These are phyloP conservation scores for Ophiocordyceps camponoti-floridani DNA, from an alignment of 2,329 filamentous ascomycete genomes.

Conservation along the genomic window DNA sequence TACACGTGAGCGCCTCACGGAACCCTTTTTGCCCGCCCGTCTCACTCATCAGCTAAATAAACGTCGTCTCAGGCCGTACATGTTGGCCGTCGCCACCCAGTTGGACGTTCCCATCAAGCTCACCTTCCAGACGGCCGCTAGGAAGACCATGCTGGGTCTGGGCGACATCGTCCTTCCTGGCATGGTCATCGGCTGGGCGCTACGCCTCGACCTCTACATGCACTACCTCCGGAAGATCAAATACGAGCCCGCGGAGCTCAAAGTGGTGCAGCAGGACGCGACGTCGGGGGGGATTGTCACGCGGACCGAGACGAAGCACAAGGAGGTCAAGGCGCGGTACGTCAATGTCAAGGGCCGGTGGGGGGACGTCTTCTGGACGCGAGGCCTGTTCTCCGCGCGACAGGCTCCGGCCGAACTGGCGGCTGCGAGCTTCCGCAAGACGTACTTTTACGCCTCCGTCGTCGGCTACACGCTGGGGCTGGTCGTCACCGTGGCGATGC, in stretches of 20 bases:
- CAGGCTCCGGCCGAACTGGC: constrained; percentile 13
- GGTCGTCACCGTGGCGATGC: constrained; percentile 55
- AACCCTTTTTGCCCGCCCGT: neutral
- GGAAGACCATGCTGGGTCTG: constrained; percentile 67
- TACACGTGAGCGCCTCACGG: constrained; percentile 40
- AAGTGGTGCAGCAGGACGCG: constrained; percentile 14
- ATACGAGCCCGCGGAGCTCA: constrained; percentile 17
- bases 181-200: constrained; percentile 70
- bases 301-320: constrained; percentile 20
- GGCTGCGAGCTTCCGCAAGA: constrained; percentile 50
- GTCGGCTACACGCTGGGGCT: constrained; percentile 65
- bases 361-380: constrained; percentile 72
- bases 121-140: constrained; percentile 51
- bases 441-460: constrained; percentile 68
- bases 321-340: constrained; percentile 32
- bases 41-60: neutral
- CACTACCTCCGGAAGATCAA: constrained; percentile 56
- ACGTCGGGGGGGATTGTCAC: constrained; percentile 15
- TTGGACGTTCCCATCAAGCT: constrained; percentile 90
- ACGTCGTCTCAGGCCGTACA: constrained; percentile 41
- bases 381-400: constrained; percentile 9
- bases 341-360: constrained; percentile 51
- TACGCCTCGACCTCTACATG: constrained; percentile 82
- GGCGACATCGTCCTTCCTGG: constrained; percentile 91
- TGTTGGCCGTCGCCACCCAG: constrained; percentile 74